Percentiles rank a stretch among this genome's conserved stretches.
These are phyloP conservation scores for Cercospora sojina DNA, from an alignment of 2,329 filamentous ascomycete genomes.

Conservation along the genomic window DNA sequence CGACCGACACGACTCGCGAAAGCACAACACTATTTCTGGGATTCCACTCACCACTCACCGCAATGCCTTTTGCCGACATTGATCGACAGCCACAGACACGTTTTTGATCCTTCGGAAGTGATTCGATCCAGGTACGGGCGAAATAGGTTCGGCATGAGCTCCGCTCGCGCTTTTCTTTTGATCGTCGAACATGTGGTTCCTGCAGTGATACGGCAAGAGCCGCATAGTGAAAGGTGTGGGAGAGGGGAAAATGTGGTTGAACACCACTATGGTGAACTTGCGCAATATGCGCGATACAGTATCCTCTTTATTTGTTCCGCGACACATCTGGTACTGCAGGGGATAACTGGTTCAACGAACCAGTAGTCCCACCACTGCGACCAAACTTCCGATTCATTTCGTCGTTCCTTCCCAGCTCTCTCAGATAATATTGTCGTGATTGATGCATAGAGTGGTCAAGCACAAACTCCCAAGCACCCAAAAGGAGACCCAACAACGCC, in stretches of 20 bases:
- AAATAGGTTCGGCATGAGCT: not conserved
- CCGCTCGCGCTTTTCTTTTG: not conserved
- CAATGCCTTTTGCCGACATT: not conserved
- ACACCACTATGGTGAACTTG: not conserved
- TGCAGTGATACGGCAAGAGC: not conserved
- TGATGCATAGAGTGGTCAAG: not conserved
- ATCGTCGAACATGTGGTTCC: not conserved
- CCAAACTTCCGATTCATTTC: not conserved
- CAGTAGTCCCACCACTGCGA: not conserved
- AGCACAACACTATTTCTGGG: not conserved
- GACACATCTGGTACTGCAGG: not conserved
- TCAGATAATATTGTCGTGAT: not conserved
- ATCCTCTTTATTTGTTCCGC: not conserved
- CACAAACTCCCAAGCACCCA: not conserved
- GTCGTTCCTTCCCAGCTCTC: not conserved
- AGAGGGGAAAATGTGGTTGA: not conserved
- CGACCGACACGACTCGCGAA: not conserved
- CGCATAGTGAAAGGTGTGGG: not conserved
- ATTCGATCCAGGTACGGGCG: not conserved
- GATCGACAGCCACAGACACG: not conserved
- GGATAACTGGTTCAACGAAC: not conserved
- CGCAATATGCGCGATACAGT: not conserved
- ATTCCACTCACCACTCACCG: not conserved
- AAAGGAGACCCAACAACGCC: constrained; percentile 5
- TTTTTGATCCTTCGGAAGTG: not conserved